Percentiles rank a stretch among this genome's conserved stretches.
These are phyloP conservation scores for Hymenoscyphus linearis DNA, from an alignment of 2,329 filamentous ascomycete species.

Conservation along the genomic window DNA sequence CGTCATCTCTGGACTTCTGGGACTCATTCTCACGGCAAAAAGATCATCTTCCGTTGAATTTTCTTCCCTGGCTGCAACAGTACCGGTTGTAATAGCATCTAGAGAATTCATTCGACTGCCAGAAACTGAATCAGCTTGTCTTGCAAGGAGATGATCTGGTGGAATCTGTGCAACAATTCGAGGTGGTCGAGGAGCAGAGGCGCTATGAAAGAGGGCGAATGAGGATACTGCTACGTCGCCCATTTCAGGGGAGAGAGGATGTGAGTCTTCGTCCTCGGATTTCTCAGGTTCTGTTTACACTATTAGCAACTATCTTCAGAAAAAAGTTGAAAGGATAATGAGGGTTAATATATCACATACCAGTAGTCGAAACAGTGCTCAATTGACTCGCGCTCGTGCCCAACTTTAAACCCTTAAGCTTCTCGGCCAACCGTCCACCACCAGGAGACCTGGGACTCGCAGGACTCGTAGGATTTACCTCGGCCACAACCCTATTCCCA, in stretches of 20 bases:
- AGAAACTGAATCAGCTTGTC: constrained; percentile 17
- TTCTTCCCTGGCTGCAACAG: constrained; percentile 33
- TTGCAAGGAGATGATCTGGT: constrained; percentile 23
- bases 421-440: constrained; percentile 68
- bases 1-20: constrained; percentile 78
- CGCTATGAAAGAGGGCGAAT: constrained; percentile 54
- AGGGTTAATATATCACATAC: constrained; percentile 38
- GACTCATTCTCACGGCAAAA: constrained; percentile 83
- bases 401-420: constrained; percentile 72
- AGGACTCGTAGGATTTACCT: constrained; percentile 37
- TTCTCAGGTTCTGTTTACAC: constrained; percentile 5
- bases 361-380: constrained; percentile 35
- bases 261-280: constrained; percentile 24
- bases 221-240: constrained; percentile 59
- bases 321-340: constrained; percentile 23
- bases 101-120: constrained; percentile 32
- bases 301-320: constrained; percentile 5
- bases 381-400: constrained; percentile 67
- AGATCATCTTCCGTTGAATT: constrained; percentile 68
- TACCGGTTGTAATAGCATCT: constrained; percentile 33
- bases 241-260: constrained; percentile 54
- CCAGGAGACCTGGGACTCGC: constrained; percentile 58
- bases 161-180: constrained; percentile 33
- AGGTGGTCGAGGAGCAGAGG: constrained; percentile 36
- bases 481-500: constrained; percentile 20